phyloP scores from a whole-genome alignment of 148 eudicot genomes.

The Arbutus unedo region DNA sequence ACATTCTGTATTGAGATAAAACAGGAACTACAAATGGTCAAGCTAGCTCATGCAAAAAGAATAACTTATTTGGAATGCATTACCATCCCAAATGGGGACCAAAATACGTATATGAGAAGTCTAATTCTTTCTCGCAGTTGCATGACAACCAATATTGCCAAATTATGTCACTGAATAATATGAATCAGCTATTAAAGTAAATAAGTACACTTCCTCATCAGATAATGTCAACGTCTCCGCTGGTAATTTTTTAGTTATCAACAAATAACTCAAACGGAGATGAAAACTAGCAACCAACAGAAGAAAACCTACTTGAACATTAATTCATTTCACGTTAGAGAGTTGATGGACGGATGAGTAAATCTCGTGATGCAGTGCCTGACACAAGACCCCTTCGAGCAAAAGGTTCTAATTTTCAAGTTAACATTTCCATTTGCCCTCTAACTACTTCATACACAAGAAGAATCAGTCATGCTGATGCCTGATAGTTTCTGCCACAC shows the following conservation, averaged over 20 bases:
- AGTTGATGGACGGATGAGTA: not conserved
- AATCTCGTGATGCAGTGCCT: not conserved
- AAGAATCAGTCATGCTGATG: not conserved
- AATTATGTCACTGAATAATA: not conserved
- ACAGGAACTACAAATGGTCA: not conserved
- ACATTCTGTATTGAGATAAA: conserved; percentile 20
- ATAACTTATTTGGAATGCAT: not conserved
- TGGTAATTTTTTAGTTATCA: conserved; percentile 4
- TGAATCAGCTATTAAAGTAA: not conserved
- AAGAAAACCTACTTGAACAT: not conserved
- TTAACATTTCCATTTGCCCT: not conserved
- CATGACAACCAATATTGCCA: not conserved
- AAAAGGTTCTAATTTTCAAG: not conserved
- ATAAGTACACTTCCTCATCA: not conserved
- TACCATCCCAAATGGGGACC: conserved; percentile 2
- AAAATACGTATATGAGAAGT: not conserved
- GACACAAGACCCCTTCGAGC: not conserved
- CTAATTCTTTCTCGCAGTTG: not conserved
- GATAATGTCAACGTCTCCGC: not conserved
- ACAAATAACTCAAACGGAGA: not conserved
- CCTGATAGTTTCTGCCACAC: not conserved
- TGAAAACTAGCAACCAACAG: not conserved
- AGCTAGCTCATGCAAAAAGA: not conserved
- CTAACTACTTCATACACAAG: not conserved
- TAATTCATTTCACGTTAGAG: not conserved